Percentiles rank a stretch among this genome's conserved stretches.
Conservation (phyloP, 371 early-diverging fungal species). For the Funneliformis caledonium region DNA sequence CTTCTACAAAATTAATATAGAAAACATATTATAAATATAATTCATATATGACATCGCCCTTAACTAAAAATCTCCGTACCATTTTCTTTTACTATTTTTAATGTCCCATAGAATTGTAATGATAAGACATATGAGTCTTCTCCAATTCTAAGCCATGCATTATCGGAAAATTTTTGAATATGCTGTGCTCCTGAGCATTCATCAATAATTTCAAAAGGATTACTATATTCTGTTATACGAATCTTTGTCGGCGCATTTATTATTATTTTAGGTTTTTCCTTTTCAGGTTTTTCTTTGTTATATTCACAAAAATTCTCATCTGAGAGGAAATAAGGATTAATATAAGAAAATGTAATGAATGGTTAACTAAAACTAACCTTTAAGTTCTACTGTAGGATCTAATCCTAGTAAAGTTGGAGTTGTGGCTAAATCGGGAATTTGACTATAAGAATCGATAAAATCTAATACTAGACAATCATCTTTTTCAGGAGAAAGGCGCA, state of each 20-base stretch:
- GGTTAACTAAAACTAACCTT: conserved; percentile 44
- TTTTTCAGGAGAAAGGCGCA: conserved; percentile 73
- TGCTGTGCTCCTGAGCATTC: conserved; percentile 49
- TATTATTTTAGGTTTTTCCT: conserved; percentile 41
- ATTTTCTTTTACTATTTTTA: conserved; percentile 43
- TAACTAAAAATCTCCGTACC: conserved; percentile 21
- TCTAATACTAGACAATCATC: conserved; percentile 85
- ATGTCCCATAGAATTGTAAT: conserved; percentile 27
- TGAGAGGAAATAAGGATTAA: conserved; percentile 17
- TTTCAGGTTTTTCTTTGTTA: conserved; percentile 36
- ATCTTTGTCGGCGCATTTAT: conserved; percentile 42
- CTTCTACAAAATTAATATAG: not conserved
- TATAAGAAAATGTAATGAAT: not conserved
- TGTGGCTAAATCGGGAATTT: conserved; percentile 55
- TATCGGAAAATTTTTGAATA: conserved; percentile 45
- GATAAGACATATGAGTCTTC: conserved; percentile 50
- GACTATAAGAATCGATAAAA: conserved; percentile 73
- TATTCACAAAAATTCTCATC: conserved; percentile 11
- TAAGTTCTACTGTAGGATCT: conserved; percentile 51
- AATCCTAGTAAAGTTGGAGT: conserved; percentile 75
- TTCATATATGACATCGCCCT: no score
- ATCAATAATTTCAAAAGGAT: conserved; percentile 54
- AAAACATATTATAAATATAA: not conserved
- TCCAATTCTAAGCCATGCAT: conserved; percentile 60
- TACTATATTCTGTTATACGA: conserved; percentile 59